Percentiles rank a stretch among this genome's conserved stretches.
Evolutionary conservation across 2,329 filamentous ascomycete genomes (phyloP).

Genomic region (Acrodontium crateriforme): DNA sequence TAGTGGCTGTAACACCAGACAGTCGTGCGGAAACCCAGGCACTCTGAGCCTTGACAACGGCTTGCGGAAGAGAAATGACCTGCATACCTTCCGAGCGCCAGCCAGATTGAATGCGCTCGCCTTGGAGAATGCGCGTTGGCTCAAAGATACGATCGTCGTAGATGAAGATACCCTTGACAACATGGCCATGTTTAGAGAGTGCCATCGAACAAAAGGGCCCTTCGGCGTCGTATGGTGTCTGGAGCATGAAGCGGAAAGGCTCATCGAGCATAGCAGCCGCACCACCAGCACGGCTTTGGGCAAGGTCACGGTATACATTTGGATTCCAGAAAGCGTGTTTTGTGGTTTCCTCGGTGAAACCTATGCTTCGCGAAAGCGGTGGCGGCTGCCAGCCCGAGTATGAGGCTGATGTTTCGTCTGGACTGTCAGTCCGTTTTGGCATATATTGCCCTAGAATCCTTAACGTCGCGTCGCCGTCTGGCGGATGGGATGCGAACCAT

Average conservation of each 20-base stretch:
- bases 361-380: too few species aligned
- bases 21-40: neutral
- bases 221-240: slow-evolving; percentile 1
- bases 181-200: slow-evolving; percentile 1
- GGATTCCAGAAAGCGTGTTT: slow-evolving; percentile 3
- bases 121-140: neutral
- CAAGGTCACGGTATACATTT: slow-evolving; percentile 2
- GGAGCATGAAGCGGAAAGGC: slow-evolving; percentile 3
- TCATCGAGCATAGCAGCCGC: slow-evolving; percentile 2
- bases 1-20: neutral
- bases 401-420: neutral
- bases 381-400: neutral
- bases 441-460: neutral
- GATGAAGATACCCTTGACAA: slow-evolving; percentile 3
- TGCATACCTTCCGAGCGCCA: slow-evolving; percentile 4
- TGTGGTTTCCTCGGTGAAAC: slow-evolving; percentile 1
- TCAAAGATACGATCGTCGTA: slow-evolving; percentile 2
- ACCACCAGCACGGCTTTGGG: slow-evolving; percentile 1
- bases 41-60: slow-evolving; percentile 1
- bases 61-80: slow-evolving; percentile 3
- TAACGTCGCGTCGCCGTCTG: neutral
- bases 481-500: slow-evolving; percentile 2
- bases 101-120: slow-evolving; percentile 1
- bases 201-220: slow-evolving; percentile 4
- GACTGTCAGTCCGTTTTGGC: too few species aligned